Evolutionary conservation across 2,329 filamentous ascomycete genomes (phyloP).

Genomic region (Westerdykella sp.): DNA sequence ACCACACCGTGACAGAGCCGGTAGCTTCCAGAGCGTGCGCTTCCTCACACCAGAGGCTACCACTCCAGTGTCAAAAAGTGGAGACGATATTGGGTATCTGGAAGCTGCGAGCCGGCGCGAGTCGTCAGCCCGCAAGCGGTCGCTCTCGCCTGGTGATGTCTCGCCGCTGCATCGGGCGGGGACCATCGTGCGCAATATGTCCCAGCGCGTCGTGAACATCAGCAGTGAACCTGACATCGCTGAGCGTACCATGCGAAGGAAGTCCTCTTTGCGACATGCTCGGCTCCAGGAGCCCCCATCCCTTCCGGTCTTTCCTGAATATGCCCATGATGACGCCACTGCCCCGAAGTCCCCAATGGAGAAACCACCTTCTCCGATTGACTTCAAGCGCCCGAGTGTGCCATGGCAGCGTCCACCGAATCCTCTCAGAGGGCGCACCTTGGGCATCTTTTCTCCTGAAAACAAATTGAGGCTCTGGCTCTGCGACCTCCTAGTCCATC

Average conservation of each 20-base stretch:
- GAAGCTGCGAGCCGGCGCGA: constrained; percentile 45
- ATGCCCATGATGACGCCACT: constrained; percentile 40
- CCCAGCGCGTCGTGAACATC: constrained; percentile 94
- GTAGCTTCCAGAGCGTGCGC: constrained; percentile 49
- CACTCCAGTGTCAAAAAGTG: constrained; percentile 45
- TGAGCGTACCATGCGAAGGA: constrained; percentile 62
- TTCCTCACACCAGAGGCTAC: constrained; percentile 43
- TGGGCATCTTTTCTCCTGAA: constrained; percentile 77
- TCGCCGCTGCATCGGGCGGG: constrained; percentile 46
- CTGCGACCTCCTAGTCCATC: constrained; percentile 79
- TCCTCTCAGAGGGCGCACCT: constrained; percentile 75
- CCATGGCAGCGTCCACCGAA: constrained; percentile 51
- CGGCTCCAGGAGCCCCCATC: constrained; percentile 48
- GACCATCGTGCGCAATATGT: constrained; percentile 63
- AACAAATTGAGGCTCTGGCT: constrained; percentile 67
- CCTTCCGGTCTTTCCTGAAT: constrained; percentile 49
- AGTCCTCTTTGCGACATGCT: constrained; percentile 53
- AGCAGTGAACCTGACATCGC: constrained; percentile 85
- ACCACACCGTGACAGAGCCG: constrained; percentile 35
- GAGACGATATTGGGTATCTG: constrained; percentile 55
- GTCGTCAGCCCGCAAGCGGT: constrained; percentile 43
- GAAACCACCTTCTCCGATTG: constrained; percentile 33
- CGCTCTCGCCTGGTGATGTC: constrained; percentile 41
- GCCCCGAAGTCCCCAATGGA: constrained; percentile 31
- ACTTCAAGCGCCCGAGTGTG: constrained; percentile 29